Percentiles rank a stretch among this genome's conserved stretches.
Conservation (phyloP, 2,329 filamentous ascomycete genomes). For the Penicillium expansum region DNA sequence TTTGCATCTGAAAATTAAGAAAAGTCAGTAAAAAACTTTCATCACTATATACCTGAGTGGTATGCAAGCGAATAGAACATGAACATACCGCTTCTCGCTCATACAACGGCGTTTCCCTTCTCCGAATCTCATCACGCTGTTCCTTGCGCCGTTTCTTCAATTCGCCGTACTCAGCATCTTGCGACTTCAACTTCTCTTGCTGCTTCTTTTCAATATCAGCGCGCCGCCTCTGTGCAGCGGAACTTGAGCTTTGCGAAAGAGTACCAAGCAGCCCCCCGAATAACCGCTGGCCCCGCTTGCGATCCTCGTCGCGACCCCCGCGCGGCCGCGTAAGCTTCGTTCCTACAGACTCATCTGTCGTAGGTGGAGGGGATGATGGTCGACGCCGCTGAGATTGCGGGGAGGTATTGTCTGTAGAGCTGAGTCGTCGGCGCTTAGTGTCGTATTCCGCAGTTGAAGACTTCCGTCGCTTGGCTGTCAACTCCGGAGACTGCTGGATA, state of each 20-base stretch:
- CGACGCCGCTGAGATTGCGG: constrained; percentile 23
- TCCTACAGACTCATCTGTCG: constrained; percentile 16
- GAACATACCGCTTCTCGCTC: constrained; percentile 71
- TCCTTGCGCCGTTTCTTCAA: constrained; percentile 64
- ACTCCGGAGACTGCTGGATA: constrained; percentile 29
- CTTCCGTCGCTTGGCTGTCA: constrained; percentile 51
- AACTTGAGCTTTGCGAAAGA: constrained; percentile 68
- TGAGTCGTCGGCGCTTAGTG: constrained; percentile 54
- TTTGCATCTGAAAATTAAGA: constrained; percentile 62
- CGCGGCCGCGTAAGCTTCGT: constrained; percentile 17
- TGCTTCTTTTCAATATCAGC: constrained; percentile 80
- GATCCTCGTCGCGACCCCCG: constrained; percentile 66
- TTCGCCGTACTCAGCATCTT: constrained; percentile 69
- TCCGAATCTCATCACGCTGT: constrained; percentile 59
- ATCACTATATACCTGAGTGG: neutral
- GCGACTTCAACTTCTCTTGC: constrained; percentile 73
- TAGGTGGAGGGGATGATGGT: constrained; percentile 24
- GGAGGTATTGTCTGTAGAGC: constrained; percentile 32
- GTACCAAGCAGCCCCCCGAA: constrained; percentile 80
- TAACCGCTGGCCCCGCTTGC: constrained; percentile 76
- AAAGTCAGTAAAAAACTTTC: constrained; percentile 24
- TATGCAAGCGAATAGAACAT: constrained; percentile 36
- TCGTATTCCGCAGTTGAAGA: constrained; percentile 53
- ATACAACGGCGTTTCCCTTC: constrained; percentile 68
- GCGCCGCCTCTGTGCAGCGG: constrained; percentile 64